Conservation (phyloP, 2,329 filamentous ascomycete species). For the Magnaporthales sp. region DNA sequence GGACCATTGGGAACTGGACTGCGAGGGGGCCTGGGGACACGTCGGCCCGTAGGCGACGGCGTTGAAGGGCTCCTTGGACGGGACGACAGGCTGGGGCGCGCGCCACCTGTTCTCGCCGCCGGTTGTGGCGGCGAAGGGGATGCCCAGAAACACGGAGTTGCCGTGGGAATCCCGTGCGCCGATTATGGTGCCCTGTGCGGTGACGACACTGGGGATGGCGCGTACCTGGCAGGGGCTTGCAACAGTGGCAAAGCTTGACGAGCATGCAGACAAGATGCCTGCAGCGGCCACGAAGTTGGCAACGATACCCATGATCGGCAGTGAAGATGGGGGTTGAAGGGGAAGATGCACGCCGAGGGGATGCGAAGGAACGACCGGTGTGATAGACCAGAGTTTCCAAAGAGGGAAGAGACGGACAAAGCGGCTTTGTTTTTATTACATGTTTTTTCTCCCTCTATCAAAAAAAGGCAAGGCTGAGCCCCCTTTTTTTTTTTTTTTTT, state of each 20-base stretch:
- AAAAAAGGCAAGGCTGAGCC: not conserved
- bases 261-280: not conserved
- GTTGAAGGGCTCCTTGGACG: not conserved
- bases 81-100: not conserved
- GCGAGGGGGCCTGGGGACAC: not conserved
- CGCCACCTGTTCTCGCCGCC: conserved; percentile 4
- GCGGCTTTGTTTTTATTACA: not conserved
- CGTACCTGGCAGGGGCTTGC: not conserved
- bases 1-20: not conserved
- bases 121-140: conserved; percentile 1
- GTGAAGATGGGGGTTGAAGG: not conserved
- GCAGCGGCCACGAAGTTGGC: conserved; percentile 1
- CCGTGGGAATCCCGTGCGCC: not conserved
- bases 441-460: not conserved
- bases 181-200: not conserved
- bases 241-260: not conserved
- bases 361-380: not conserved
- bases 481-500: not conserved
- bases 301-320: not conserved
- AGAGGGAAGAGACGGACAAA: not conserved
- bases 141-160: conserved; percentile 1
- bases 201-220: not conserved
- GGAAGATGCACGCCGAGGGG: not conserved
- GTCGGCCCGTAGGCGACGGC: conserved; percentile 1
- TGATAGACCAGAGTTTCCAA: not conserved